phyloP scores from a whole-genome alignment of 257 asterid species.

The Solanum lignicaule region DNA sequence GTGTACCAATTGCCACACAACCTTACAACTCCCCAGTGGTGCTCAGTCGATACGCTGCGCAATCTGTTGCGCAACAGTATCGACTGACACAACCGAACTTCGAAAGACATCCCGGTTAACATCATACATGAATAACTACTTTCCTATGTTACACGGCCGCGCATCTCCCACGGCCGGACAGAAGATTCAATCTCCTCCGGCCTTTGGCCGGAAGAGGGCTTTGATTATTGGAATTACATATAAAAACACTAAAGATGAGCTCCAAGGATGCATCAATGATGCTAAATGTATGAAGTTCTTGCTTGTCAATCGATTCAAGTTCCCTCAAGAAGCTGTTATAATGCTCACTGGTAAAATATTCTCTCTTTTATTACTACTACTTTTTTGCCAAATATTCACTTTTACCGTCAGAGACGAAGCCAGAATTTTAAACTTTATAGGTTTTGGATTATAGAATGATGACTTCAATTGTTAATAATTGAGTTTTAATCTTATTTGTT shows the following conservation, averaged over 20 bases:
- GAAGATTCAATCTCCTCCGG: constrained; percentile 6
- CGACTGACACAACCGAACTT: constrained; percentile 25
- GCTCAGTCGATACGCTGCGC: constrained; percentile 71
- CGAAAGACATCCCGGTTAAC: constrained; percentile 1
- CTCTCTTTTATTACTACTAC: not conserved
- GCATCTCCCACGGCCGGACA: not conserved
- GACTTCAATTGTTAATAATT: not conserved
- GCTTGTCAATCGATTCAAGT: constrained; percentile 55
- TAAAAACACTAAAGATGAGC: constrained; percentile 36
- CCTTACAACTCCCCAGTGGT: constrained; percentile 74
- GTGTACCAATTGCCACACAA: constrained; percentile 67
- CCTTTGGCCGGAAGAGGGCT: constrained; percentile 63
- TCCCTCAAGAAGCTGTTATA: constrained; percentile 66
- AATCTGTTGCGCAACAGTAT: constrained; percentile 43
- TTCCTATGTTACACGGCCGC: constrained; percentile 7
- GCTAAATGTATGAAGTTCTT: constrained; percentile 74
- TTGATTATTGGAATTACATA: constrained; percentile 78
- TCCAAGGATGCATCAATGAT: constrained; percentile 83
- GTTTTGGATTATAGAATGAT: not conserved
- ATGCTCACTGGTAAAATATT: constrained; percentile 68
- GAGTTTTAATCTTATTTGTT: not conserved
- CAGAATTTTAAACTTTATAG: not conserved
- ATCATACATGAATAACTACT: not conserved
- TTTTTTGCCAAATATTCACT: not conserved
- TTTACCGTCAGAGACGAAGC: too few relatives aligned